phyloP scores from a whole-genome alignment of 805 yeast genomes.

The Saccharomycopsis sp. region DNA sequence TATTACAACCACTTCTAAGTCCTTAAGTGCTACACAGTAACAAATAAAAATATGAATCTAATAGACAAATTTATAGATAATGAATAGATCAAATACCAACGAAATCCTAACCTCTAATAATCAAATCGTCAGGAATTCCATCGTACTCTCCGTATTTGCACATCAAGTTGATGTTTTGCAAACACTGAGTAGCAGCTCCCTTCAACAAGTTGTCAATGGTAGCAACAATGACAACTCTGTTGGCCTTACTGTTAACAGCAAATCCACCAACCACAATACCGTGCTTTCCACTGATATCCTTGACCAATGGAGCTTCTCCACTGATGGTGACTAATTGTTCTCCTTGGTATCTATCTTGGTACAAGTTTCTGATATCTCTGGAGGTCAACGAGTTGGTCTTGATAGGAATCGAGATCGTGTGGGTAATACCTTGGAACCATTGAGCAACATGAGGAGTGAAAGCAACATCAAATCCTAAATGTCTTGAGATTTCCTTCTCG shows the following conservation, averaged over 20 bases:
- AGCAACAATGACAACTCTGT: conserved; percentile 90
- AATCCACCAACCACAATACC: conserved; percentile 95
- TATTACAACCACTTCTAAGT: no score
- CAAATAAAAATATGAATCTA: no score
- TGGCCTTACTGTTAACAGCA: conserved; percentile 80
- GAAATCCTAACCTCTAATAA: conserved; percentile 38
- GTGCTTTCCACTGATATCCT: conserved; percentile 87
- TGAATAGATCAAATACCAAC: no score
- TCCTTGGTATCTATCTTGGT: conserved; percentile 80
- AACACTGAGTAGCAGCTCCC: conserved; percentile 98
- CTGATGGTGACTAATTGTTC: conserved; percentile 80
- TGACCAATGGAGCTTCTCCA: conserved; percentile 91
- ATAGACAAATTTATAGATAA: no score
- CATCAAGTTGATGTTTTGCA: conserved; percentile 90
- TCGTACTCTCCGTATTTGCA: conserved; percentile 89
- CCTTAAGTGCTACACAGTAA: no score
- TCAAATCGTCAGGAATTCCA: conserved; percentile 78
- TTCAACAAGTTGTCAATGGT: conserved; percentile 92
- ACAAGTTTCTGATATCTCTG: conserved; percentile 76
- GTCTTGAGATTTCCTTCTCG: conserved; percentile 84
- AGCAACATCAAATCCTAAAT: conserved; percentile 72
- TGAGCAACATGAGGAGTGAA: conserved; percentile 97
- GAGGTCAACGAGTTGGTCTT: conserved; percentile 59
- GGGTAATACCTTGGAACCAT: conserved; percentile 98
- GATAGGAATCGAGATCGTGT: conserved; percentile 86